Conservation (phyloP, 306 rosid genomes). For the Pueraria montana region DNA sequence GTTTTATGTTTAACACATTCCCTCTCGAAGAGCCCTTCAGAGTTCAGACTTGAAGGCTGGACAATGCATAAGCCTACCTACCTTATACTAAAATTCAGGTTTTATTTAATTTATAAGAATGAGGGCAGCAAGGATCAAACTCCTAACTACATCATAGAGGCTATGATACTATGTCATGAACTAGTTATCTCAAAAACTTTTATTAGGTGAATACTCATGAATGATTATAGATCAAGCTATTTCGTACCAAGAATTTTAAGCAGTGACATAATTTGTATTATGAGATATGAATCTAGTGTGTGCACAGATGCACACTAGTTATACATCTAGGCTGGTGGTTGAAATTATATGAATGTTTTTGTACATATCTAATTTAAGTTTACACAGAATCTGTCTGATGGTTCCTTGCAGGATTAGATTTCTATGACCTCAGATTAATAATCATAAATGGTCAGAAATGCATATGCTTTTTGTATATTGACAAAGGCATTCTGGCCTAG, state of each 20-base stretch:
- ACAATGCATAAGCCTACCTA: background rate
- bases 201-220: background rate
- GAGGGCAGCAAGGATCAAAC: background rate
- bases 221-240: background rate
- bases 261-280: slow-evolving; percentile 18
- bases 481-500: slow-evolving; percentile 4
- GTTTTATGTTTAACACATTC: background rate
- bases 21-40: background rate
- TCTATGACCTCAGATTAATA: slow-evolving; percentile 5
- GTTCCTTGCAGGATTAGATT: slow-evolving; percentile 30
- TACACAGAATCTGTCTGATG: slow-evolving; percentile 5
- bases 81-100: background rate
- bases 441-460: background rate
- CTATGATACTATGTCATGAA: background rate
- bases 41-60: background rate
- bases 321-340: slow-evolving; percentile 16
- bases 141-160: slow-evolving; percentile 7
- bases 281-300: slow-evolving; percentile 15
- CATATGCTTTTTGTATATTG: background rate
- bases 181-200: background rate
- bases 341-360: slow-evolving; percentile 15
- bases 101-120: background rate
- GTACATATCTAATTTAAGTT: slow-evolving; percentile 6
- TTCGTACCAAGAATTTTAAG: background rate
- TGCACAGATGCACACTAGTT: background rate